Evolutionary conservation across 768 basidiomycete species (phyloP).

Genomic region (Holtermanniella nyarrowii): DNA sequence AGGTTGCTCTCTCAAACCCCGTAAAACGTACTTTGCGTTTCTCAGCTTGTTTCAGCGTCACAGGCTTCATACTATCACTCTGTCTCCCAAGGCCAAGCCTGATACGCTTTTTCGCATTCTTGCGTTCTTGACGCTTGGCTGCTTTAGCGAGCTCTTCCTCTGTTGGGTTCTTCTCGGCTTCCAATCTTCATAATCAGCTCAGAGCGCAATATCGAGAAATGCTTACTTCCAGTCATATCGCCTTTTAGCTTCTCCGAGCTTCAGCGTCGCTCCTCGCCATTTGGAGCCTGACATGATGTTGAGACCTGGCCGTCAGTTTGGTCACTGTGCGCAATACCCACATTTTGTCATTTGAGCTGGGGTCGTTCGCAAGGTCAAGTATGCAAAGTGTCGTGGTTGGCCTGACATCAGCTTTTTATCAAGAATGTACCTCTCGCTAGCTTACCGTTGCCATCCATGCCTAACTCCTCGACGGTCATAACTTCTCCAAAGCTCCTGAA

Average conservation of each 20-base stretch:
- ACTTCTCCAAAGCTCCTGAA: constrained; percentile 31
- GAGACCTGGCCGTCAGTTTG: constrained; percentile 14
- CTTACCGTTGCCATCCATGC: constrained; percentile 10
- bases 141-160: constrained; percentile 6
- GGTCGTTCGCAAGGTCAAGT: constrained; percentile 25
- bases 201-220: neutral
- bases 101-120: constrained; percentile 18
- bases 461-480: constrained; percentile 16
- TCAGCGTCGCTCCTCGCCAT: constrained; percentile 36
- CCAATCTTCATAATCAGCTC: constrained; percentile 7
- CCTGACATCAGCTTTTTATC: constrained; percentile 11
- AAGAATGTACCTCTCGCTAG: neutral
- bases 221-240: constrained; percentile 9
- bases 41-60: constrained; percentile 10
- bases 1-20: neutral
- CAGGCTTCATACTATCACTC: constrained; percentile 30
- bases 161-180: constrained; percentile 10
- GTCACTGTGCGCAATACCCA: constrained; percentile 3
- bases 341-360: constrained; percentile 29
- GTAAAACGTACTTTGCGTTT: constrained; percentile 11
- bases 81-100: constrained; percentile 23
- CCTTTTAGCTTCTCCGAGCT: constrained; percentile 34
- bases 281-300: constrained; percentile 35
- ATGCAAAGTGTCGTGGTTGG: constrained; percentile 28
- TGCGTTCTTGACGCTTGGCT: constrained; percentile 3